These are phyloP conservation scores for Trifolium pratense DNA, from an alignment of 306 rosid species.

Conservation along the genomic window DNA sequence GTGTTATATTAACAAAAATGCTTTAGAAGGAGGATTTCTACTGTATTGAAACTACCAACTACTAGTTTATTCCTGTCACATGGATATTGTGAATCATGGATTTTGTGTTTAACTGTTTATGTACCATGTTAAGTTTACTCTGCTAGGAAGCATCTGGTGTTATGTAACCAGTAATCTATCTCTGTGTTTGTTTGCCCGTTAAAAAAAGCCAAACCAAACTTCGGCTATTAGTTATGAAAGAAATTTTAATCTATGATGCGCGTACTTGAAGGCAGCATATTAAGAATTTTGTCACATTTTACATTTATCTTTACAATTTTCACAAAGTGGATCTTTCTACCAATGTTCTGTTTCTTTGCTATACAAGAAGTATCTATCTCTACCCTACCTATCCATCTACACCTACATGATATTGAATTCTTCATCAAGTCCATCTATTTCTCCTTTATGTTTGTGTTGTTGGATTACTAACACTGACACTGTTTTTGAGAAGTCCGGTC, in stretches of 20 bases:
- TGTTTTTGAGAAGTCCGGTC: constrained; percentile 67
- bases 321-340: constrained; percentile 46
- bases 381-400: constrained; percentile 50
- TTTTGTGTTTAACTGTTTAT: background rate
- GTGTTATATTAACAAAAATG: constrained; percentile 31
- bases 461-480: constrained; percentile 83
- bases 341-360: constrained; percentile 39
- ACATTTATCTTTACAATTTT: constrained; percentile 49
- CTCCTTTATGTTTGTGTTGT: constrained; percentile 72
- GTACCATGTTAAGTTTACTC: background rate
- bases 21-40: constrained; percentile 15
- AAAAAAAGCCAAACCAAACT: background rate
- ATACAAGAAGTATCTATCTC: constrained; percentile 48
- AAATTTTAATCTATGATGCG: background rate
- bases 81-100: constrained; percentile 29
- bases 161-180: background rate
- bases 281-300: constrained; percentile 34
- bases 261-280: constrained; percentile 18
- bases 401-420: constrained; percentile 78
- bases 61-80: constrained; percentile 1
- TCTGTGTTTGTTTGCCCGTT: background rate
- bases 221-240: background rate
- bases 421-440: constrained; percentile 89
- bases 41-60: background rate
- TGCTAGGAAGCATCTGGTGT: background rate